phyloP scores from a whole-genome alignment of 169 alveolate species.

The Cryptosporidium baileyi region DNA sequence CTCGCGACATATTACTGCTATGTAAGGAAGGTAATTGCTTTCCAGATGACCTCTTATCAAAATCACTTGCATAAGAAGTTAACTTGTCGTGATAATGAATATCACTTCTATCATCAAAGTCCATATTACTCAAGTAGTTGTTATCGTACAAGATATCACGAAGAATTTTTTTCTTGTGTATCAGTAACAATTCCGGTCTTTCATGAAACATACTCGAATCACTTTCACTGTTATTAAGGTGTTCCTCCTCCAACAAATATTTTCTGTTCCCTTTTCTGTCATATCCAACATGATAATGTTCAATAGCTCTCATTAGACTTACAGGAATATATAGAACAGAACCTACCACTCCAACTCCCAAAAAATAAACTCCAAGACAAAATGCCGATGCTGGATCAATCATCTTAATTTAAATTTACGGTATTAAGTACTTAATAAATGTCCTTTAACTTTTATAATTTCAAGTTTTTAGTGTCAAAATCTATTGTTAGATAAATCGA shows the following conservation, averaged over 20 bases:
- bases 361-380: slow-evolving; percentile 56
- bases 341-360: slow-evolving; percentile 69
- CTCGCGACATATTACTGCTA: no score
- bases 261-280: background rate
- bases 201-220: background rate
- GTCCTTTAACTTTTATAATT: no score
- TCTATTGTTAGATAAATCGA: no score
- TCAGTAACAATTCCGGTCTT: slow-evolving; percentile 19
- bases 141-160: slow-evolving; percentile 16
- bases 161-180: slow-evolving; percentile 14
- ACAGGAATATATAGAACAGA: slow-evolving; percentile 59
- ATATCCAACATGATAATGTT: background rate
- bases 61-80: no score
- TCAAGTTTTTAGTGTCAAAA: no score
- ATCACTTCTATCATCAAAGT: slow-evolving; percentile 41
- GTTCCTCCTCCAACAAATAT: background rate
- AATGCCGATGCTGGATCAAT: slow-evolving; percentile 67
- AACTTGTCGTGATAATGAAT: no score
- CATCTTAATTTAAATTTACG: slow-evolving; percentile 24
- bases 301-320: slow-evolving; percentile 64
- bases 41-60: no score
- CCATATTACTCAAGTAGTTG: slow-evolving; percentile 4
- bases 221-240: background rate
- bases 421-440: no score
- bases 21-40: no score